These are phyloP conservation scores for Metarhizium rileyi DNA, from an alignment of 2,329 filamentous ascomycete species.

Conservation along the genomic window DNA sequence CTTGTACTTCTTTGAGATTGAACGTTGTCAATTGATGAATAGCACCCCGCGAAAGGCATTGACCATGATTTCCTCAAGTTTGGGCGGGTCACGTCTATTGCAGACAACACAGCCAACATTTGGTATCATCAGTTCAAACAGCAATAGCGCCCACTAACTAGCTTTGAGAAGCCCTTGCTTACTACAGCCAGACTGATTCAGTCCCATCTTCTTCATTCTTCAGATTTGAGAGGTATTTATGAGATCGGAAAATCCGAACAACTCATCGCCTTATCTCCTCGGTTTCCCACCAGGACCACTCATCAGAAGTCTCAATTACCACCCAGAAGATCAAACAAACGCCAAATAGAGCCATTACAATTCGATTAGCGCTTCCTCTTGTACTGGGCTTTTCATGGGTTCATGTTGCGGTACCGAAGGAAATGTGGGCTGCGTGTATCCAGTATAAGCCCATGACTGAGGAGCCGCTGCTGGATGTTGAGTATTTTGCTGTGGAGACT, in stretches of 20 bases:
- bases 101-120: neutral
- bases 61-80: too few species aligned
- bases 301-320: neutral
- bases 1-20: too few species aligned
- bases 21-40: neutral
- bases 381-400: conserved; percentile 34
- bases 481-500: conserved; percentile 18
- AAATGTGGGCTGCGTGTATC: conserved; percentile 52
- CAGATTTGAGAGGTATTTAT: neutral
- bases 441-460: conserved; percentile 34
- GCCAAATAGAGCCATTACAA: conserved; percentile 34
- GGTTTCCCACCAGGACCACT: neutral
- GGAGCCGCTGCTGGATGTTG: conserved; percentile 24
- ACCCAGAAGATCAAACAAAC: neutral
- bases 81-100: neutral
- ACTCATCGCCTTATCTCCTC: neutral
- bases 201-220: neutral
- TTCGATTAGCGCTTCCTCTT: conserved; percentile 76
- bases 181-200: neutral
- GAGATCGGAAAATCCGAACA: neutral
- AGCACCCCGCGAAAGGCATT: neutral
- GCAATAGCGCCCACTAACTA: neutral
- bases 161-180: neutral
- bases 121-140: neutral
- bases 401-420: conserved; percentile 47